Evolutionary conservation across 163 green algal genomes (phyloP), one percentile per base, ranked within the genome.

Genomic region (Scenedesmus sp.): DNA sequence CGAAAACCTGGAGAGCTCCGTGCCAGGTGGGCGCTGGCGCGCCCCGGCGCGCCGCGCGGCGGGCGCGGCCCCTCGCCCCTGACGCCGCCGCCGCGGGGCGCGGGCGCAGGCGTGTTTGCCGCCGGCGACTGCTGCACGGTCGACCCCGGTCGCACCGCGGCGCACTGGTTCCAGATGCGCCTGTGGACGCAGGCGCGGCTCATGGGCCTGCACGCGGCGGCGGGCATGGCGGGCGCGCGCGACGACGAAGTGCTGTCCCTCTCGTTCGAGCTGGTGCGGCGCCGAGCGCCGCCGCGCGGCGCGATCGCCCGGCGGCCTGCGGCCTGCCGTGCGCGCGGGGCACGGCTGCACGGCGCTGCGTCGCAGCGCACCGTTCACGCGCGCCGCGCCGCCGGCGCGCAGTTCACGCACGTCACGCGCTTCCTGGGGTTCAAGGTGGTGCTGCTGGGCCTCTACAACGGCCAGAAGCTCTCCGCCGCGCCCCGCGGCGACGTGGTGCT

Each of bases 371-470:
- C n/a, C n/a, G n/a, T n/a, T n/a, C n/a, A n/a, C n/a, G n/a, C n/a
- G n/a, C n/a, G n/a, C n/a, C n/a, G n/a, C n/a, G n/a, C n/a, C n/a
- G n/a, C n/a, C n/a, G n/a, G n/a, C n/a, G n/a, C 1, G 22, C 78
- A 83, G 64, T 98, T 97, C 82, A 93, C 92, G 3, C 94, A 98
- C 63, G 89, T 90, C 3, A 98, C 94, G 0, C 77, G 76, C 22
- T 97, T 98, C 77, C 78, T 93, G 13, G 92, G 92, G n/a, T 63
- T 79, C 53, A 96, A 95, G 83, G 92, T 95, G 1, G 88, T 98
- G n/a, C 85, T 98, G 54, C 78, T 98, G 63, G 94, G 94, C 0
- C 77, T 89, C 5, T 98, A 97, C 90, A 96, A 97, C 80, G 93
- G 89, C 11, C 93, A 98, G 78, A 63, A 86, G 31, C 72, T 97